Evolutionary conservation across 495 filamentous ascomycete genomes (phyloP).

Genomic region (Neurospora sublineolata): DNA sequence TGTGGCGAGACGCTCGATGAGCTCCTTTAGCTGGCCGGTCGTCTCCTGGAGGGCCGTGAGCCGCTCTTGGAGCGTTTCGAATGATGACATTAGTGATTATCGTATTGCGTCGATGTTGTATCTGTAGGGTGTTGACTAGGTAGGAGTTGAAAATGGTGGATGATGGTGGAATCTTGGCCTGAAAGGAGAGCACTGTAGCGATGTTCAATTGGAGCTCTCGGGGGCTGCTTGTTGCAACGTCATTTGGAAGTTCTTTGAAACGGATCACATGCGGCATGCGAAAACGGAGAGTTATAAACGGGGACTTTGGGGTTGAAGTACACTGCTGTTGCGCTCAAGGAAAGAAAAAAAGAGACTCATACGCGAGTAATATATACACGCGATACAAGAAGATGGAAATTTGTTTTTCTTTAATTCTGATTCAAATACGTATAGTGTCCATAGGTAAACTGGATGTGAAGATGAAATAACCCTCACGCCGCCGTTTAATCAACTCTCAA

Average conservation of each 20-base stretch:
- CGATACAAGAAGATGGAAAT: not conserved
- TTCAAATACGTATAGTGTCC: not conserved
- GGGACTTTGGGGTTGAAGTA: not conserved
- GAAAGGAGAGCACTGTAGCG: not conserved
- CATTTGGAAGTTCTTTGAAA: not conserved
- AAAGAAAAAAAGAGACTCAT: not conserved
- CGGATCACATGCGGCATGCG: not conserved
- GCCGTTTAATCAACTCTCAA: not conserved
- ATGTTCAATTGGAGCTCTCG: not conserved
- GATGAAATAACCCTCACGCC: not conserved
- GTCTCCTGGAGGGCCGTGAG: constrained; percentile 57
- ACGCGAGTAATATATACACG: not conserved
- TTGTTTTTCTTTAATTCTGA: not conserved
- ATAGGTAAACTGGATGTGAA: not conserved
- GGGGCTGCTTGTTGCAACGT: not conserved
- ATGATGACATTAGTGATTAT: constrained; percentile 26
- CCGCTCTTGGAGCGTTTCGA: constrained; percentile 51
- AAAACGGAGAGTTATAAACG: not conserved
- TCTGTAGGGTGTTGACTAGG: not conserved
- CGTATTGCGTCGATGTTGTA: not conserved
- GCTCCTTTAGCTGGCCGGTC: constrained; percentile 54
- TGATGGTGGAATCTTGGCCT: not conserved
- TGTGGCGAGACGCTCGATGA: constrained; percentile 62
- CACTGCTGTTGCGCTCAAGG: not conserved
- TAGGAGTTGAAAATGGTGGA: not conserved